Evolutionary conservation across 1,284 basidiomycete genomes (phyloP).

Genomic region (Singerocomus inundabilis): DNA sequence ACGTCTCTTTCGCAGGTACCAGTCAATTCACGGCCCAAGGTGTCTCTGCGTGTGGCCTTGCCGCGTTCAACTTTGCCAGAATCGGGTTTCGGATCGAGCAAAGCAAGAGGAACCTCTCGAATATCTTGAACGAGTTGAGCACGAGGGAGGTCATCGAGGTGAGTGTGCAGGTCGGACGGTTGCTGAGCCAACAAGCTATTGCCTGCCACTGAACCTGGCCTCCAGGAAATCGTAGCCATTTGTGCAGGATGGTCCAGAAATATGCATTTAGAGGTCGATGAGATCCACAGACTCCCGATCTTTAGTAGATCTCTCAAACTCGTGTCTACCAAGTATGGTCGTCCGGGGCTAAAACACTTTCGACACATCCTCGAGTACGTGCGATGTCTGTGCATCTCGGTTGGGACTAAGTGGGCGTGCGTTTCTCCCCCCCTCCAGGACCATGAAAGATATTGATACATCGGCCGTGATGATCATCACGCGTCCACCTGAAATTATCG

Average conservation of each 20-base stretch:
- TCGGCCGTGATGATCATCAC: constrained; percentile 57
- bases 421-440: constrained; percentile 26
- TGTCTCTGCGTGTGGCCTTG: constrained; percentile 58
- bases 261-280: constrained; percentile 57
- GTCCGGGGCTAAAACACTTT: constrained; percentile 42
- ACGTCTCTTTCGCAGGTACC: constrained; percentile 43
- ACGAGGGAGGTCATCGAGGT: constrained; percentile 26
- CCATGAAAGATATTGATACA: constrained; percentile 28
- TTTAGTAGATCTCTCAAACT: constrained; percentile 43
- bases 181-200: neutral
- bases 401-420: neutral
- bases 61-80: constrained; percentile 59
- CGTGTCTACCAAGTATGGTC: constrained; percentile 39
- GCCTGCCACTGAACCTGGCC: neutral
- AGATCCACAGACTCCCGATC: constrained; percentile 41
- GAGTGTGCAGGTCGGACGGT: neutral
- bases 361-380: constrained; percentile 45
- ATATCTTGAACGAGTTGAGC: constrained; percentile 23
- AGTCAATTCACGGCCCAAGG: constrained; percentile 47
- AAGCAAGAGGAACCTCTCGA: constrained; percentile 1
- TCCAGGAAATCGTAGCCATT: constrained; percentile 52
- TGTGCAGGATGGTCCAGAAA: constrained; percentile 52
- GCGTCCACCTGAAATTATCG: constrained; percentile 65
- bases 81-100: constrained; percentile 31
- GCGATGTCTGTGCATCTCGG: neutral